These are phyloP conservation scores for Pyricularia pennisetigena DNA, from an alignment of 2,329 filamentous ascomycete species.

Conservation along the genomic window DNA sequence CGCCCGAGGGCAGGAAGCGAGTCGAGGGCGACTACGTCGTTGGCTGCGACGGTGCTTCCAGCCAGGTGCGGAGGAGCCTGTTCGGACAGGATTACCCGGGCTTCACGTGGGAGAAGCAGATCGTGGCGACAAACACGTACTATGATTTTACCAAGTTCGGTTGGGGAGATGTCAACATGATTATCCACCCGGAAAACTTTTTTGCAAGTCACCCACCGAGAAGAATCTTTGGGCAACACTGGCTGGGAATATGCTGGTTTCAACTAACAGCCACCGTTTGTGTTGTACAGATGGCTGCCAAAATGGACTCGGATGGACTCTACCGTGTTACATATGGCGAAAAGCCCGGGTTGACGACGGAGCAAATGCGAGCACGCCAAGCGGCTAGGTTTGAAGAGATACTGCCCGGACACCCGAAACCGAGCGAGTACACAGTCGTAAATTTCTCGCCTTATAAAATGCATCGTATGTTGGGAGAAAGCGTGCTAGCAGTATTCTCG, in stretches of 20 bases:
- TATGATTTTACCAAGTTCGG: conserved; percentile 48
- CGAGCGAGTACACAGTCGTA: conserved; percentile 43
- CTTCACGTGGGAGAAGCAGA: conserved; percentile 49
- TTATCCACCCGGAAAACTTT: conserved; percentile 51
- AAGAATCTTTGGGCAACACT: neutral
- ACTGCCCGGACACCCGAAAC: conserved; percentile 49
- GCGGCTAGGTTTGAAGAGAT: conserved; percentile 45
- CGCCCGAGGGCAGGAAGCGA: conserved; percentile 20
- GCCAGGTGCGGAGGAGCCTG: conserved; percentile 29
- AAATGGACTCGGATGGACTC: conserved; percentile 46
- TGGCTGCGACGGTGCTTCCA: conserved; percentile 29
- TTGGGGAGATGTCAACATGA: conserved; percentile 48
- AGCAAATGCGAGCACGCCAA: conserved; percentile 43
- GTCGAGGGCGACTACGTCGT: conserved; percentile 37
- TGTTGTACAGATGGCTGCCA: conserved; percentile 44
- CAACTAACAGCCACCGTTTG: neutral
- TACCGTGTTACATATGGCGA: conserved; percentile 58
- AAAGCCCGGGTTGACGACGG: conserved; percentile 35
- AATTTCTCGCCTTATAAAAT: conserved; percentile 51
- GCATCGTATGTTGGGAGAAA: conserved; percentile 27
- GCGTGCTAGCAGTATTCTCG: neutral
- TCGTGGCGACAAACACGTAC: conserved; percentile 56
- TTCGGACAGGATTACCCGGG: conserved; percentile 49
- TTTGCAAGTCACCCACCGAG: conserved; percentile 20
- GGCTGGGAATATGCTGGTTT: neutral